Conservation (phyloP, 768 basidiomycete genomes). For the Lactifluus hygrophoroides region DNA sequence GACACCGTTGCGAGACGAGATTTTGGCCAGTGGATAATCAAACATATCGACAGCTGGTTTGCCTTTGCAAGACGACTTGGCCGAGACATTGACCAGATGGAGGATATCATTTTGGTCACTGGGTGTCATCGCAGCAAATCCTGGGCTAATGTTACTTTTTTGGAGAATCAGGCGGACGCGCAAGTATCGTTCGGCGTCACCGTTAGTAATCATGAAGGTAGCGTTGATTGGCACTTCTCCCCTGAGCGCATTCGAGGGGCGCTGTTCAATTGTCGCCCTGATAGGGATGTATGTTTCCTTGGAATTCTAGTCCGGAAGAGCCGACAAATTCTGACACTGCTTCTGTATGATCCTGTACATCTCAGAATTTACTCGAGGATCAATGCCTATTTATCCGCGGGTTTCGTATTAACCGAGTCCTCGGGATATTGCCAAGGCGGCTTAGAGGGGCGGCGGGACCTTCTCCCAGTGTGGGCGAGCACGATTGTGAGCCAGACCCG, state of each 20-base stretch:
- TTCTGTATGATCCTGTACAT: not conserved
- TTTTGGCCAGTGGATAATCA: not conserved
- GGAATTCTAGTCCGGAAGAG: not conserved
- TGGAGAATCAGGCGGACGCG: not conserved
- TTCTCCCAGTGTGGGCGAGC: not conserved
- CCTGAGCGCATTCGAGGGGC: not conserved
- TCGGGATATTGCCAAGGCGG: not conserved
- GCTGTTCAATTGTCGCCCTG: not conserved
- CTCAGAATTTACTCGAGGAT: not conserved
- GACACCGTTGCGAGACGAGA: not conserved
- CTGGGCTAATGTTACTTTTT: not conserved
- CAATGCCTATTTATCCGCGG: not conserved
- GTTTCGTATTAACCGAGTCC: not conserved
- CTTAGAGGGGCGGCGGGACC: not conserved
- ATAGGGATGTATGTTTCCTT: not conserved
- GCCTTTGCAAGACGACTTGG: not conserved
- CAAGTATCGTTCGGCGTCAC: not conserved
- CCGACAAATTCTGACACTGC: not conserved
- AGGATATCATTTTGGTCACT: not conserved
- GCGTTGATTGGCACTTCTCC: not conserved
- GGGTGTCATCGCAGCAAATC: not conserved
- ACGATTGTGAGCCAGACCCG: not conserved
- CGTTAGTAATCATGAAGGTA: not conserved
- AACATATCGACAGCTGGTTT: not conserved
- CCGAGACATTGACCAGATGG: not conserved